phyloP scores from a whole-genome alignment of 2,329 filamentous ascomycete species.

The Pseudopyricularia cyperi region DNA sequence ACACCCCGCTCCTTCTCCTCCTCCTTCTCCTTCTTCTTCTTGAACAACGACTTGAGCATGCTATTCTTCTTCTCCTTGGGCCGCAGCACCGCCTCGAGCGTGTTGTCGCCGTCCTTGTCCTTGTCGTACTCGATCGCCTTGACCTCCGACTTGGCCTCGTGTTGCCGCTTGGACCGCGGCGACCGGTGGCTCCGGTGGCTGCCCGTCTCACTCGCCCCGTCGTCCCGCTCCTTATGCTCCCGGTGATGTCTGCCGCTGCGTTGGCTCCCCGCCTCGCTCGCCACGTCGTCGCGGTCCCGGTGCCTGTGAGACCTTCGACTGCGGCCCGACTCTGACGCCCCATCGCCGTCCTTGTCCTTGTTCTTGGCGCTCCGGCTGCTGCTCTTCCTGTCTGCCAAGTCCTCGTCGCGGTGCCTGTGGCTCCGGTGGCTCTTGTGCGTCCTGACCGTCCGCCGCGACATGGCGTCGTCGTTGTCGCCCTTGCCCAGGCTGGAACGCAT shows the following conservation, averaged over 20 bases:
- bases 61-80: conserved; percentile 32
- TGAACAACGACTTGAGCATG: conserved; percentile 47
- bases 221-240: neutral
- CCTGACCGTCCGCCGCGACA: conserved; percentile 18
- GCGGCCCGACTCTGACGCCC: neutral
- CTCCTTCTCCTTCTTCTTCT: conserved; percentile 38
- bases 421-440: conserved; percentile 10
- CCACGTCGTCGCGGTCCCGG: neutral
- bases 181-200: conserved; percentile 13
- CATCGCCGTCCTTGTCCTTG: no score
- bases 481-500: conserved; percentile 27
- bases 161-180: conserved; percentile 17
- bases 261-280: no score
- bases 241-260: neutral
- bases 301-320: neutral
- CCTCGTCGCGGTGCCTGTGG: conserved; percentile 11
- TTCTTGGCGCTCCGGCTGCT: neutral
- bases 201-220: conserved; percentile 12
- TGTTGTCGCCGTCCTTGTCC: conserved; percentile 18
- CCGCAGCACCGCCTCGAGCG: conserved; percentile 25
- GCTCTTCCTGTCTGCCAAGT: conserved; percentile 14
- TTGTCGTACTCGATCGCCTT: conserved; percentile 21
- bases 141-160: conserved; percentile 9
- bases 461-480: conserved; percentile 16
- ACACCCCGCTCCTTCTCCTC: conserved; percentile 9